Evolutionary conservation across 2,329 filamentous ascomycete species (phyloP), one percentile per base, ranked within the genome.

Genomic region (Ophiostoma himal-ulmi): DNA sequence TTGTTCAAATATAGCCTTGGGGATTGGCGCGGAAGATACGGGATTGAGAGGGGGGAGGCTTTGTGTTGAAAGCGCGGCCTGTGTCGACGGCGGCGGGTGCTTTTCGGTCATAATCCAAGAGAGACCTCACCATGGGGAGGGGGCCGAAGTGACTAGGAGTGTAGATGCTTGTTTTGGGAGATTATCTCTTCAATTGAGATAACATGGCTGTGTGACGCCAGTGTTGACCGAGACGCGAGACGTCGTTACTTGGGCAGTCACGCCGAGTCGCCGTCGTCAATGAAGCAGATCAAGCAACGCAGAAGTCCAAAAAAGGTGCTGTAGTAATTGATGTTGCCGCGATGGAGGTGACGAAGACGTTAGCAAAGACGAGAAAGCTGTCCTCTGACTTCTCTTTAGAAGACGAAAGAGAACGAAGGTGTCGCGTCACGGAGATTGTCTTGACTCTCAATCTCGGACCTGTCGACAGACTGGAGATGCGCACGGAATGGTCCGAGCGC

Each of bases 71-170:
- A 82, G 80, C 82, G 82, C 83, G 79, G 82, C 80, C 80, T 83
- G 85, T 80, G 85, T 85, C 77, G 82, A 82, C 80, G 84, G 81
- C 78, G 82, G 78, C 75, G 79, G 80, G 74, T 81, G 80, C 78
- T 83, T 86, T 80, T 88, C 86, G 80, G 85, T 88, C 86, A 88
- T 88, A 86, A 83, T 88, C 83, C 83, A 81, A 75, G 74, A 78
- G 75, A 76, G 78, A 78, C 81, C 82, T 82, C 83, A 79, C 78
- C 77, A 78, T 79, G 76, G 74, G 75, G 74, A 75, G 73, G 75
- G 75, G 75, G 77, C 77, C 76, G 77, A 76, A 48, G 44, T 20
- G 17, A 48, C 44, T 37, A 66, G 5, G 30, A 48, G 41, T 54
- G 37, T 20, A 44, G 54, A 20, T 62, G 60, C 26, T 67, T 64